Evolutionary conservation across 345 rosid genomes (phyloP).

Genomic region (Murraya paniculata): DNA sequence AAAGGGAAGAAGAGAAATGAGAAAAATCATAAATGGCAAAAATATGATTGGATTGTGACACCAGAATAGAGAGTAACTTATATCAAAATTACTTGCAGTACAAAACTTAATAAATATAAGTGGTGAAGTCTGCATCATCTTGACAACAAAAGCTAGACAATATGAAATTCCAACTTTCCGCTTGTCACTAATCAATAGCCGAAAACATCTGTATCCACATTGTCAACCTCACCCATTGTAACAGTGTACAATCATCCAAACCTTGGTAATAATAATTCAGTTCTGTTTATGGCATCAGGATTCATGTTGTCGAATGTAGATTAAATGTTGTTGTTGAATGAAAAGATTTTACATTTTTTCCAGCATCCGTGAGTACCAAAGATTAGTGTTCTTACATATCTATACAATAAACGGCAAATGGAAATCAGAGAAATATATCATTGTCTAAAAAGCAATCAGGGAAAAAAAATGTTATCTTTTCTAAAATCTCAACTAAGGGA

Average conservation of each 20-base stretch:
- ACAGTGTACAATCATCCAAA: not conserved
- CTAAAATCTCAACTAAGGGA: constrained; percentile 36
- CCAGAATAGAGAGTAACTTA: not conserved
- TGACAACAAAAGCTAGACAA: not conserved
- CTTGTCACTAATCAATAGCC: not conserved
- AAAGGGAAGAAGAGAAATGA: not conserved
- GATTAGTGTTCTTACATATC: not conserved
- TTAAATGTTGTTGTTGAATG: not conserved
- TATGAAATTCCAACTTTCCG: not conserved
- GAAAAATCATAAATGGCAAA: not conserved
- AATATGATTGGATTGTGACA: not conserved
- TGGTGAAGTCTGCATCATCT: not conserved
- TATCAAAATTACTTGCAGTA: not conserved
- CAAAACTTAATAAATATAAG: not conserved
- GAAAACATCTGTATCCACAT: not conserved
- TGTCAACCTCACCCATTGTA: not conserved
- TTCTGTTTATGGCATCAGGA: not conserved
- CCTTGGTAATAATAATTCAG: no score
- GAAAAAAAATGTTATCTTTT: constrained; percentile 6
- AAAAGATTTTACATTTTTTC: not conserved
- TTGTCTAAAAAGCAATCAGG: not conserved
- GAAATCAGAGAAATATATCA: not conserved
- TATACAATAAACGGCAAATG: not conserved
- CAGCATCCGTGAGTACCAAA: not conserved
- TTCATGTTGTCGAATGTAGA: not conserved